phyloP scores from a whole-genome alignment of 305 asterid genomes.

The Fraxinus floribunda region DNA sequence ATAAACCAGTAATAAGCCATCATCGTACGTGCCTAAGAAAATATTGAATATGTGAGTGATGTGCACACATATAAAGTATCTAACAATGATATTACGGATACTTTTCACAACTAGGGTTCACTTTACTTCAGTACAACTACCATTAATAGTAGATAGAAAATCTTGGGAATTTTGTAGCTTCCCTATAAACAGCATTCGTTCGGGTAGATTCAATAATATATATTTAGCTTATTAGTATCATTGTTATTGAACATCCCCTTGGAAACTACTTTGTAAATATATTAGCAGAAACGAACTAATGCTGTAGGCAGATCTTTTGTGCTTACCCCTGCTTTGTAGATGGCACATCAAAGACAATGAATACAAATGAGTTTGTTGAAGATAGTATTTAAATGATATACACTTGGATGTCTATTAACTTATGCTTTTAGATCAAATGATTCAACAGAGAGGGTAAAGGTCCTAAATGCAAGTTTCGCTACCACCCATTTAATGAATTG shows the following conservation, averaged over 20 bases:
- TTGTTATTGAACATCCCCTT: neutral
- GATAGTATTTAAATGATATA: neutral
- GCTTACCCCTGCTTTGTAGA: neutral
- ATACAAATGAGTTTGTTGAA: neutral
- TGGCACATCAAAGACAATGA: neutral
- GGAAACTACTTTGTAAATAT: neutral
- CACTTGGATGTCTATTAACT: neutral
- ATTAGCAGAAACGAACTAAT: neutral
- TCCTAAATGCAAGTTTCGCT: neutral
- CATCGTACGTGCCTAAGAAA: neutral
- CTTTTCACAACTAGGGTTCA: slow-evolving; percentile 1
- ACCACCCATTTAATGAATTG: neutral
- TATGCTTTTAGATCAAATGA: neutral
- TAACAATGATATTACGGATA: neutral
- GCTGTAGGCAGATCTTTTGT: neutral
- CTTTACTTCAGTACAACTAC: neutral
- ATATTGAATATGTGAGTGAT: neutral
- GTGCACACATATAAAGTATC: neutral
- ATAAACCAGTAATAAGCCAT: neutral
- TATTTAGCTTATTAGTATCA: neutral
- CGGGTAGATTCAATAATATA: neutral
- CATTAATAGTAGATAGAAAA: neutral
- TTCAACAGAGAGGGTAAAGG: neutral
- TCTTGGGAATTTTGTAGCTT: neutral
- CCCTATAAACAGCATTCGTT: neutral